phyloP scores from a whole-genome alignment of 495 filamentous ascomycete species.

The Xanthoparmelia taractica region DNA sequence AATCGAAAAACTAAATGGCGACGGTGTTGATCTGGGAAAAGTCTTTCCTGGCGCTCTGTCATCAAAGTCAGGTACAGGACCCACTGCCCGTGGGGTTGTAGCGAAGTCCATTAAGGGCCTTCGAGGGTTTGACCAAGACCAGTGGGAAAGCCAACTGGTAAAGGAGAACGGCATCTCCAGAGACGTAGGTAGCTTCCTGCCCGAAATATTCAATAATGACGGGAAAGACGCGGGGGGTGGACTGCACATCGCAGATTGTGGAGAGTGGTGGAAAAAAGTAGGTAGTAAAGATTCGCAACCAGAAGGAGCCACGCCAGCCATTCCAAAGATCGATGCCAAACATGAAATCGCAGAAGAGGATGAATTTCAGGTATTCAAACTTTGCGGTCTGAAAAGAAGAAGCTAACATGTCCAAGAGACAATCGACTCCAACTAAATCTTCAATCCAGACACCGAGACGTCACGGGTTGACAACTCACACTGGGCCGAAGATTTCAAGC shows the following conservation, averaged over 20 bases:
- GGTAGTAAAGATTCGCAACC: not conserved
- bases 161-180: not conserved
- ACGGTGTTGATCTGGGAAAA: constrained; percentile 56
- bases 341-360: not conserved
- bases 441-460: not conserved
- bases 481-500: not conserved
- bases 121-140: constrained; percentile 38
- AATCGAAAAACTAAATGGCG: constrained; percentile 67
- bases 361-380: constrained; percentile 15
- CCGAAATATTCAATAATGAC: not conserved
- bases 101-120: constrained; percentile 42
- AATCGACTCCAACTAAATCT: constrained; percentile 10
- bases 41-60: constrained; percentile 61
- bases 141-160: constrained; percentile 30
- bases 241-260: constrained; percentile 20
- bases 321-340: not conserved
- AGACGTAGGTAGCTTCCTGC: not conserved
- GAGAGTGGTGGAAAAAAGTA: constrained; percentile 39
- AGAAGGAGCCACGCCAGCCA: not conserved
- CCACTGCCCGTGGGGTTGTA: constrained; percentile 31
- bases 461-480: not conserved
- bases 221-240: not conserved
- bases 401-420: constrained; percentile 7
- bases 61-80: constrained; percentile 32
- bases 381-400: not conserved